phyloP scores from a whole-genome alignment of 75 land plant genomes.

The Selaginella tamariscina region DNA sequence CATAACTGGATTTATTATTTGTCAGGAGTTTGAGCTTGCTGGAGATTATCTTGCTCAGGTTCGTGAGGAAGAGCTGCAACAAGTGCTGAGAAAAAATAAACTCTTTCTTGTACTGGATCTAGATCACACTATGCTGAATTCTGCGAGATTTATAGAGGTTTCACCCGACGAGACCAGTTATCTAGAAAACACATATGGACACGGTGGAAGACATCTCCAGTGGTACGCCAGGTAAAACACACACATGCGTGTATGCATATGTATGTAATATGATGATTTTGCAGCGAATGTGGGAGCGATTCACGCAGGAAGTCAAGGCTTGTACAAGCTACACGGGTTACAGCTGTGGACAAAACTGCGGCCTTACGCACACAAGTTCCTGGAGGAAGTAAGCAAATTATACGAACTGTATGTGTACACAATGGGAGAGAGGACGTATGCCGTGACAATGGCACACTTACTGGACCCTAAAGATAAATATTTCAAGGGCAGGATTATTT shows the following conservation, averaged over 20 bases:
- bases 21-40: conserved; percentile 58
- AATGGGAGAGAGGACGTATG: conserved; percentile 86
- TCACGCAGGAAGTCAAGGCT: conserved; percentile 18
- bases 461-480: conserved; percentile 65
- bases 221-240: conserved; percentile 3
- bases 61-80: conserved; percentile 48
- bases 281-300: neutral
- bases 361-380: conserved; percentile 68
- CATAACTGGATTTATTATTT: neutral
- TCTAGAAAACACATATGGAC: conserved; percentile 20
- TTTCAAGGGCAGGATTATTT: conserved; percentile 64
- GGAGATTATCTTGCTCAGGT: conserved; percentile 45
- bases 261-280: neutral
- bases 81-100: conserved; percentile 36
- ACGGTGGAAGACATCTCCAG: conserved; percentile 16
- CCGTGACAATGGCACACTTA: conserved; percentile 68
- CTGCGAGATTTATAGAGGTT: conserved; percentile 47
- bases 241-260: neutral
- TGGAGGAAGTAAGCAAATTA: conserved; percentile 65
- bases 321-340: conserved; percentile 44
- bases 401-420: conserved; percentile 94
- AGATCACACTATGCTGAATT: conserved; percentile 93
- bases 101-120: conserved; percentile 70
- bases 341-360: conserved; percentile 88
- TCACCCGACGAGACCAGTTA: conserved; percentile 43